Base-by-base conservation (phyloP, 2,329 filamentous ascomycete species). In the Cladosporium velox region DNA sequence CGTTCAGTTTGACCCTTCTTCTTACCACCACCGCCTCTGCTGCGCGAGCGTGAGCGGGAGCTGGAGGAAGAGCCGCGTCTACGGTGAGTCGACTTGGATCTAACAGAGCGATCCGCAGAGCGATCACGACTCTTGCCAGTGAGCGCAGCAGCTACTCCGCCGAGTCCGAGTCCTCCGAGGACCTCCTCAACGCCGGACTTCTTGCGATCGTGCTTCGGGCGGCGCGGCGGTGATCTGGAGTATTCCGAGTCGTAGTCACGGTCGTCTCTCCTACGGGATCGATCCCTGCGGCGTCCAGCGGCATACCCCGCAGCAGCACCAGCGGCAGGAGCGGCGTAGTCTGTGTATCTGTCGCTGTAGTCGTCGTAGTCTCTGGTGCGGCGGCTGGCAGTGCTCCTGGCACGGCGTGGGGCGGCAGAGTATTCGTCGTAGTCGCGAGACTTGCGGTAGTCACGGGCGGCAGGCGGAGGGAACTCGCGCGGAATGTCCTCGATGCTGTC, bases 401-500 rank as follows among this genome's bases (percentile, higher is more conserved):
- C 83, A 66, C 89, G 86, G 70, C 87, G 85, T 44, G 84, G 76
- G 60, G 79, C 77, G 65, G 73, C 69, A 38, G 72, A 71, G 68
- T 81, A 79, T 71, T 85, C 83, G 69, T 84, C 78, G 71, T 82
- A 82, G 69, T 84, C 78, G 71, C 82, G 82, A 30, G 68, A 72
- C 34, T 66, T 59, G 59, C 72, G 69, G 58, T 67, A 65, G 64
- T 72, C 72, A 51, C 72, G 70, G 51, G 59, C 67, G 75, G 73
- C 88, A 6, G 89, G 90, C 7, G 92, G 91, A 35, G 91, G 91
- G 73, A 96, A 96, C 72, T 96, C 91, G 71, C 92, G 88, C 70
- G 88, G 87, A 67, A 96, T 88, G 79, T 96, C 91, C 79, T 97
- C 93, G 75, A 96, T 88, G 77, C 90, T 93, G 73, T 92, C 90